Conservation (phyloP, 495 filamentous ascomycete species). For the Talaromyces adpressus region DNA sequence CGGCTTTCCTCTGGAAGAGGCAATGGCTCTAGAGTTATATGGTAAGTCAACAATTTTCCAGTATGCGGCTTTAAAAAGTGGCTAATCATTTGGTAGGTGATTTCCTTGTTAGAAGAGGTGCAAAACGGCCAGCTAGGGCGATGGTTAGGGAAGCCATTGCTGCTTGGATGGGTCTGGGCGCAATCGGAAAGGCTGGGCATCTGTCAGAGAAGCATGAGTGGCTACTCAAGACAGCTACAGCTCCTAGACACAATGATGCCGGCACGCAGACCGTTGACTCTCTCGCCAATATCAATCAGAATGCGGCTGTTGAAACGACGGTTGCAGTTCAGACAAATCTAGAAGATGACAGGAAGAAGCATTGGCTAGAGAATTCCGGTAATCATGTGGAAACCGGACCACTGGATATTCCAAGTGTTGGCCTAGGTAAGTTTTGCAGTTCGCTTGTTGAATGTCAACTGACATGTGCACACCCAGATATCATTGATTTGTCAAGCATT, state of each 20-base stretch:
- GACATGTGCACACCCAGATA: conserved; percentile 42
- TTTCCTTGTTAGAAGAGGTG: conserved; percentile 63
- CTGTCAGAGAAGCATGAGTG: conserved; percentile 66
- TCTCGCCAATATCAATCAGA: conserved; percentile 41
- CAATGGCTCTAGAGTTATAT: conserved; percentile 66
- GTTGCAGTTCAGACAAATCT: conserved; percentile 24
- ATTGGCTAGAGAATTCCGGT: conserved; percentile 67
- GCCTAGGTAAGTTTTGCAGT: conserved; percentile 23
- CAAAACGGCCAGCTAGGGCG: conserved; percentile 65
- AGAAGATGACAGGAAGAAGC: conserved; percentile 55
- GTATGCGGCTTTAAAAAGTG: background rate
- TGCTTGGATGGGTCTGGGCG: conserved; percentile 67
- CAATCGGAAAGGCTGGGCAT: conserved; percentile 63
- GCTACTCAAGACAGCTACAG: conserved; percentile 59
- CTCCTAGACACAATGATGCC: conserved; percentile 55
- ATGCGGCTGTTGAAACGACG: conserved; percentile 43
- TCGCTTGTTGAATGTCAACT: conserved; percentile 21
- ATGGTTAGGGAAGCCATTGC: conserved; percentile 65
- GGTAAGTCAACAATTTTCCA: conserved; percentile 15
- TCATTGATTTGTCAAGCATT: conserved; percentile 82
- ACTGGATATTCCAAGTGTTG: conserved; percentile 38
- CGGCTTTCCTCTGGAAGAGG: conserved; percentile 73
- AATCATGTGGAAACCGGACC: conserved; percentile 26
- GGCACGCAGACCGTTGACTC: conserved; percentile 65
- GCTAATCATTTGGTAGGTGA: conserved; percentile 41